Base-by-base conservation (phyloP, 805 yeast genomes). In the Nakazawaea pomicola region DNA sequence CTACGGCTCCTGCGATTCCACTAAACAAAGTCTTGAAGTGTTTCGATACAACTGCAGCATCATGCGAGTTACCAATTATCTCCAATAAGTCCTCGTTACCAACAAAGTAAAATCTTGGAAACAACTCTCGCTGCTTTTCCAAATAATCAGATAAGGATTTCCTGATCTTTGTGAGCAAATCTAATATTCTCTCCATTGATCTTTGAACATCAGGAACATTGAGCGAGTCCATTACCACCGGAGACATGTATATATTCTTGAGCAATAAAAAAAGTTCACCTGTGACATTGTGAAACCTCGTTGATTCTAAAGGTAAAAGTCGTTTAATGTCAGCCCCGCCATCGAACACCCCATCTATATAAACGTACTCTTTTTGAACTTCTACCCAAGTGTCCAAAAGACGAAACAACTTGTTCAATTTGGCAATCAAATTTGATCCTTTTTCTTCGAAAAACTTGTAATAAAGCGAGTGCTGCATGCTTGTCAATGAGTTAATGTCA, bases 61-160 rank as follows among this genome's bases (percentile, higher is more conserved):
- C 73, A 4, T 55, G 61, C 0, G 77, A 63, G 38, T 80, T 72
- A 2, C 97, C 96, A 27, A 91, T 72, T 29, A 91, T 73, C 46
- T 87, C 95, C 25, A 91, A 63, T 23, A 91, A 61, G 55, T 91
- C 96, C 45, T 89, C 96, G 55, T 91, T 91, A 5, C 97, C 96
- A 20, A 91, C 63, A 54, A 91, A 90, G 52, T 82, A 89, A 42
- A 89, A 81, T 35, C 97, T 68, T 1, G 96, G 90, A 51, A 83
- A 91, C 1, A 68, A 45, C 31, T 74, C 81, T 47, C 98, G 65
- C 55, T 90, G 95, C 29, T 72, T 74, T 50, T 90, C 97, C 24
- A 91, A 64, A 55, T 80, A 91, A 7, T 86, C 91, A 10, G 79
- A 68, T 11, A 91, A 65, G 0, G 96, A 80, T 40, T 70, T 74